Evolutionary conservation across 2,329 filamentous ascomycete genomes (phyloP).

Genomic region (Penicillium sp.): DNA sequence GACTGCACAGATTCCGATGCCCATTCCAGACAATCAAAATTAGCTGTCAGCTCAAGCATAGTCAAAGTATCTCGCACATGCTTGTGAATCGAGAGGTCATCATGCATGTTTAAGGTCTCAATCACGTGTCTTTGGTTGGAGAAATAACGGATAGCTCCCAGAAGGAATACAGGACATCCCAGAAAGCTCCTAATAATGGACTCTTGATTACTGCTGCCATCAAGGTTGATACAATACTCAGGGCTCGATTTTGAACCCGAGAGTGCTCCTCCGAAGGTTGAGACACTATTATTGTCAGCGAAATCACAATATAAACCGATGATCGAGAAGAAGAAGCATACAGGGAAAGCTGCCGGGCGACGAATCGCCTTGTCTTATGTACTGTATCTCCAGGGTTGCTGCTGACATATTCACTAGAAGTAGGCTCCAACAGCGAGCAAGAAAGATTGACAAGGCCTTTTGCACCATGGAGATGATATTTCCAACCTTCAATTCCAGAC

Average conservation of each 20-base stretch:
- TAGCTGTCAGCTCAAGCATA: neutral
- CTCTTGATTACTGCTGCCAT: neutral
- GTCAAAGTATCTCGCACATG: neutral
- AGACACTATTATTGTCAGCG: neutral
- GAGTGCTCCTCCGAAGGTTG: neutral
- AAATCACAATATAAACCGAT: neutral
- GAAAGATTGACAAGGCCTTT: neutral
- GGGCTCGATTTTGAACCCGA: neutral
- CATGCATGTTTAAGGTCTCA: neutral
- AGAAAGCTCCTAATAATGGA: neutral
- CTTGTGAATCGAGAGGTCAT: neutral
- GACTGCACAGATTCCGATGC: neutral
- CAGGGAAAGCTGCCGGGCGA: neutral
- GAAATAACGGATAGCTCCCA: neutral
- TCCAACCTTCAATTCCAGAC: conserved; percentile 9
- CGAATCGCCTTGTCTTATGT: neutral
- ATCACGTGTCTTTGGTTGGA: neutral
- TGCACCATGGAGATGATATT: conserved; percentile 7
- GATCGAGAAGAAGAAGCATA: neutral
- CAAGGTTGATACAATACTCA: neutral
- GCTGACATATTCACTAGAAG: neutral
- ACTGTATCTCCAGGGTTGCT: neutral
- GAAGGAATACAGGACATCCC: neutral
- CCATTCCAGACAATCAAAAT: neutral
- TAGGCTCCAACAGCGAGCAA: neutral